Percentiles rank a stretch among this genome's conserved stretches.
phyloP scores from a whole-genome alignment of 2,329 filamentous ascomycete species.

The Colletotrichum sp. region DNA sequence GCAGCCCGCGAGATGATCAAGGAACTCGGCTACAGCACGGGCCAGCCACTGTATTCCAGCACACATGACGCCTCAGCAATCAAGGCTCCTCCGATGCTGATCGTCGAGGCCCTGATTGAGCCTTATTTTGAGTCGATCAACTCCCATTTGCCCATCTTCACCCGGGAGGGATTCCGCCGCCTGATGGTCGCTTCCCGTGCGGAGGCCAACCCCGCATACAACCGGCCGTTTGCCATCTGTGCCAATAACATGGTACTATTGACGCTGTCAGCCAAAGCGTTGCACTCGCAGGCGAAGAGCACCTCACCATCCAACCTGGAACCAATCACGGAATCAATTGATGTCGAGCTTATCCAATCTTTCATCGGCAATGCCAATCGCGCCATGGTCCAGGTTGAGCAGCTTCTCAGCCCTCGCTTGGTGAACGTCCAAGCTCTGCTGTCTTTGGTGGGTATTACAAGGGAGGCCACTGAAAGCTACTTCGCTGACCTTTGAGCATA shows the following conservation, averaged over 20 bases:
- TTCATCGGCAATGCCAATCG: background rate
- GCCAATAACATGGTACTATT: background rate
- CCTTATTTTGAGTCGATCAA: background rate
- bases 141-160: background rate
- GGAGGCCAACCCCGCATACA: background rate
- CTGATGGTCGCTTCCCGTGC: background rate
- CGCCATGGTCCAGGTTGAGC: background rate
- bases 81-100: background rate
- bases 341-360: background rate
- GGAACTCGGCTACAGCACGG: background rate
- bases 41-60: background rate
- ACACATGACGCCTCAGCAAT: background rate
- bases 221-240: background rate
- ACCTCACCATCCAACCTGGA: background rate
- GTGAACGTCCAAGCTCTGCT: background rate
- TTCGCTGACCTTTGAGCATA: background rate
- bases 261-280: background rate
- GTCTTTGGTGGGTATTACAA: background rate
- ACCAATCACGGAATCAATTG: background rate
- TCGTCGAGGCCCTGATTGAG: background rate
- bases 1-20: background rate
- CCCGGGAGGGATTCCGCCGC: background rate
- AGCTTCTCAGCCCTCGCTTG: background rate
- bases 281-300: background rate
- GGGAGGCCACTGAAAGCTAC: background rate